These are phyloP conservation scores for Mycena galopus DNA, from an alignment of 768 basidiomycete species.

Conservation along the genomic window DNA sequence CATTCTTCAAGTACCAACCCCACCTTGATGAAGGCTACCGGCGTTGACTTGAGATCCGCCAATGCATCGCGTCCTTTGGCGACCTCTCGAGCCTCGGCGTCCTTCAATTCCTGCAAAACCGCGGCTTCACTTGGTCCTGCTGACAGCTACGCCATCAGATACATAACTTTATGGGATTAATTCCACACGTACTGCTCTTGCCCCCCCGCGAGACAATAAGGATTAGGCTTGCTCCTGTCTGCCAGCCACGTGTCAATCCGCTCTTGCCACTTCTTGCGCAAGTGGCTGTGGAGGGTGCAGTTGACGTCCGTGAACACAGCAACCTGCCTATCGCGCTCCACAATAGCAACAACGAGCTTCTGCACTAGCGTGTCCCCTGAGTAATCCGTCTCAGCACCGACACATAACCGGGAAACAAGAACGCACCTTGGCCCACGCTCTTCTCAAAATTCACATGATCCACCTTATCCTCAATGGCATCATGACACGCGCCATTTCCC, in stretches of 20 bases:
- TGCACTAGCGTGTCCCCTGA: conserved; percentile 12
- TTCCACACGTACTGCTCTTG: background rate
- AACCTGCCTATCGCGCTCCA: conserved; percentile 20
- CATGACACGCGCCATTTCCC: conserved; percentile 33
- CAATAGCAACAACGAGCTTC: conserved; percentile 25
- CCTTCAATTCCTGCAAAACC: too few species aligned
- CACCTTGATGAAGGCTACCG: too few species aligned
- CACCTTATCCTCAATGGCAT: conserved; percentile 15
- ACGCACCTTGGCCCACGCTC: conserved; percentile 21
- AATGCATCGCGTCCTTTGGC: too few species aligned
- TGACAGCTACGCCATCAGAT: too few species aligned
- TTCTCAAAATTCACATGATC: conserved; percentile 40
- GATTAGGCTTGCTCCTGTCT: conserved; percentile 37
- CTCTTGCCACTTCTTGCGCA: background rate
- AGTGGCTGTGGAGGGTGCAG: background rate
- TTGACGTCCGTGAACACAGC: conserved; percentile 13
- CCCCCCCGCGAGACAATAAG: conserved; percentile 15
- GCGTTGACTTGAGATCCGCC: too few species aligned
- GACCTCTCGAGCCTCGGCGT: too few species aligned
- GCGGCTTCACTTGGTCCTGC: too few species aligned
- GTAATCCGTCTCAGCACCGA: background rate
- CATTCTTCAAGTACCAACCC: too few species aligned
- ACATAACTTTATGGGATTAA: too few species aligned
- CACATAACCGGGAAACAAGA: background rate
- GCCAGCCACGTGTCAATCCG: conserved; percentile 31